Conservation (phyloP, 352 stramenopile species). For the Aphanomyces invadans region DNA sequence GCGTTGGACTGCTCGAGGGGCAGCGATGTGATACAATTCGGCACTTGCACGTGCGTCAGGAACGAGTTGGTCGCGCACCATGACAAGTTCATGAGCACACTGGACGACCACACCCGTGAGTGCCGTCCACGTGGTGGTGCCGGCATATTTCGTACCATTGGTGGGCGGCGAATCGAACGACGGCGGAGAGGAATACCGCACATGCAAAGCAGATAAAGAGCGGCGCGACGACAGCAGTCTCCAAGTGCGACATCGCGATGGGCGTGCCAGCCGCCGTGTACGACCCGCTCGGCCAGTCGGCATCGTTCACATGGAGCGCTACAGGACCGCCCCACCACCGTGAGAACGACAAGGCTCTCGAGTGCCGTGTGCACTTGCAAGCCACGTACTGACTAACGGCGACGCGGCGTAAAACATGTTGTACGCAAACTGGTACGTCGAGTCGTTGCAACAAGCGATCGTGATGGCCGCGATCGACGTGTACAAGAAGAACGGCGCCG, state of each 20-base stretch:
- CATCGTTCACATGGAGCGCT: slow-evolving; percentile 12
- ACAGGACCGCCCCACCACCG: too few relatives aligned
- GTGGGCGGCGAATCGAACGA: not conserved
- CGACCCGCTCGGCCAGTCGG: slow-evolving; percentile 12
- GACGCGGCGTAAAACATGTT: slow-evolving; percentile 15
- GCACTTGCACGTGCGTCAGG: not conserved
- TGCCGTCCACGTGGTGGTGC: too few relatives aligned
- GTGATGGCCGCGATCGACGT: slow-evolving; percentile 17
- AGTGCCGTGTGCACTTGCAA: too few relatives aligned
- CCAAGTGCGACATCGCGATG: not conserved
- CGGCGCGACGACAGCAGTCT: not conserved
- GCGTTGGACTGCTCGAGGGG: slow-evolving; percentile 16
- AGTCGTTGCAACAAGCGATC: not conserved
- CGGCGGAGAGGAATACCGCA: not conserved
- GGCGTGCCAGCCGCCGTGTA: slow-evolving; percentile 8
- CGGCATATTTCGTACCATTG: not conserved
- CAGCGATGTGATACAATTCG: slow-evolving; percentile 10
- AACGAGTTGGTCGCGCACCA: slow-evolving; percentile 23
- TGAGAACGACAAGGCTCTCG: too few relatives aligned
- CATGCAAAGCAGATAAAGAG: slow-evolving; percentile 7
- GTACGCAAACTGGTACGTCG: not conserved
- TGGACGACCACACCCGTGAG: too few relatives aligned
- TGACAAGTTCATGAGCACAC: slow-evolving; percentile 1
- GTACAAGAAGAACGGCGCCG: slow-evolving; percentile 15
- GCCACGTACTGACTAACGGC: slow-evolving; percentile 7